Conservation (phyloP, 805 yeast species). For the Starmerella vitae region DNA sequence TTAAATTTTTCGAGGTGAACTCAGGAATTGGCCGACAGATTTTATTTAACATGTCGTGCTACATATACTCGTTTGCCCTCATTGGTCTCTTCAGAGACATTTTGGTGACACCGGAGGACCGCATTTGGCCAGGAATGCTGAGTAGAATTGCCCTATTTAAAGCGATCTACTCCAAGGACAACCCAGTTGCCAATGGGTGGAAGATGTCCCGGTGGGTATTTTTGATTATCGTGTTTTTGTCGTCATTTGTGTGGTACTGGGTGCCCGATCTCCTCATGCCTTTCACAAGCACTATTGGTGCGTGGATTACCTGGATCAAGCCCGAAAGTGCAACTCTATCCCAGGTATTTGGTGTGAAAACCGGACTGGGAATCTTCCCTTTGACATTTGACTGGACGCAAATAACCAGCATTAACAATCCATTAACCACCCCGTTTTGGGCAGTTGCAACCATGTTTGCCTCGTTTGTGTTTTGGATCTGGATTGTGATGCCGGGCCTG, state of each 20-base stretch:
- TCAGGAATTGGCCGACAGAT: conserved; percentile 42
- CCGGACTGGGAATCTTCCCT: conserved; percentile 57
- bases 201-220: conserved; percentile 39
- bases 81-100: conserved; percentile 51
- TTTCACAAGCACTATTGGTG: conserved; percentile 40
- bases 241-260: conserved; percentile 43
- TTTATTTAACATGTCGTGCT: conserved; percentile 41
- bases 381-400: conserved; percentile 61
- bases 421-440: conserved; percentile 50
- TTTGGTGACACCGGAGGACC: conserved; percentile 49
- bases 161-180: conserved; percentile 37
- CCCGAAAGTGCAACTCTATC: conserved; percentile 44
- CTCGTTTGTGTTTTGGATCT: conserved; percentile 42
- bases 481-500: conserved; percentile 22
- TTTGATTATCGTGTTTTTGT: conserved; percentile 33
- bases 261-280: conserved; percentile 49
- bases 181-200: conserved; percentile 50
- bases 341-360: conserved; percentile 50
- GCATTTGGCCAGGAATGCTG: conserved; percentile 58
- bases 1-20: conserved; percentile 36
- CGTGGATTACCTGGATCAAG: conserved; percentile 53
- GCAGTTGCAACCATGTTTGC: conserved; percentile 34
- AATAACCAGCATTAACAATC: conserved; percentile 38
- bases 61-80: conserved; percentile 51
- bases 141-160: conserved; percentile 46